phyloP scores from a whole-genome alignment of 176 grass and related monocot genomes.

The Sorghum bicolor region Sorghum_bicolor_NCBIv3 NC_012873.2:49825501-49826000 shows the following conservation, averaged over 20 bases:
- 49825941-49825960: neutral
- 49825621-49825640: neutral
- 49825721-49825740: neutral
- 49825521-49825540: too few species aligned
- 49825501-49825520: too few species aligned
- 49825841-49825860: slow-evolving; percentile 6
- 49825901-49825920: neutral
- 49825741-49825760: neutral
- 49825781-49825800: neutral
- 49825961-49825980: neutral
- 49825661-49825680: too few species aligned
- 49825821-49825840: neutral
- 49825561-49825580: too few species aligned
- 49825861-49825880: neutral
- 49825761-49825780: neutral
- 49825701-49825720: neutral
- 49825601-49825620: neutral
- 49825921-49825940: neutral
- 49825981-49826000: neutral
- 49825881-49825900: neutral
- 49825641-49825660: neutral
- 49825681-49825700: too few species aligned
- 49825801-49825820: neutral
- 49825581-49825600: too few species aligned
- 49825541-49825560: too few species aligned